Evolutionary conservation across 352 stramenopile species (phyloP), one percentile per base, ranked within the genome.

Genomic region (Phytophthora syringae): DNA sequence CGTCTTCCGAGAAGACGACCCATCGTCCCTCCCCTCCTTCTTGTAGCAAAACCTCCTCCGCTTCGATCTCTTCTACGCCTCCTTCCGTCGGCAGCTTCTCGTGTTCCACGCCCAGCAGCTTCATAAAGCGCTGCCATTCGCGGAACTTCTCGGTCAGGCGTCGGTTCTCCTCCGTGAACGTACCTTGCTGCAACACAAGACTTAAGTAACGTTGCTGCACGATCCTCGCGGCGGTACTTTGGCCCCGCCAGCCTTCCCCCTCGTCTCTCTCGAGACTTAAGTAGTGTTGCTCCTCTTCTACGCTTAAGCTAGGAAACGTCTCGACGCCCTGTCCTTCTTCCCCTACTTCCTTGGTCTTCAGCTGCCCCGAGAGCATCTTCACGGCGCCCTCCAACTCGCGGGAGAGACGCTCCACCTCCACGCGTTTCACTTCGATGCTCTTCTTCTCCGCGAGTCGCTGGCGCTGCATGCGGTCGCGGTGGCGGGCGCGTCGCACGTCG

Each of bases 391-490:
- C 55, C n/a, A 80, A 43, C 55, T 71, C 59, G 13, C 51, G 39
- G 13, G 70, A 67, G 32, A 80, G 68, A 11, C 59, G 22, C 49
- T 75, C 42, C 27, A 76, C 70, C 60, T 80, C 68, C 12, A 70
- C 51, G 11, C 73, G 73, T 55, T 81, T 81, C 21, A 74, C 50
- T 40, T 78, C 65, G 30, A 76, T 67, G 44, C 65, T 74, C 6
- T 70, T 60, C 60, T 78, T 78, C 34, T 78, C 65, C 1, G 70
- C 65, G 43, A 81, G 58, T 7, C 73, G 69, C 37, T 73, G 60
- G 39, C 73, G 73, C 58, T 81, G 73, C 73, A 81, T 81, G 11
- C 73, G 73, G 24, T 78, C 73, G 53, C 73, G 73, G 18, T 81
- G 73, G 6, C 73, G 48, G 5, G 70, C 69, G 6, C 57, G 49